Percentiles rank a stretch among this genome's conserved stretches.
Evolutionary conservation across 176 grass and related monocot species (phyloP).

Genomic region (Tillandsia leiboldiana): DNA sequence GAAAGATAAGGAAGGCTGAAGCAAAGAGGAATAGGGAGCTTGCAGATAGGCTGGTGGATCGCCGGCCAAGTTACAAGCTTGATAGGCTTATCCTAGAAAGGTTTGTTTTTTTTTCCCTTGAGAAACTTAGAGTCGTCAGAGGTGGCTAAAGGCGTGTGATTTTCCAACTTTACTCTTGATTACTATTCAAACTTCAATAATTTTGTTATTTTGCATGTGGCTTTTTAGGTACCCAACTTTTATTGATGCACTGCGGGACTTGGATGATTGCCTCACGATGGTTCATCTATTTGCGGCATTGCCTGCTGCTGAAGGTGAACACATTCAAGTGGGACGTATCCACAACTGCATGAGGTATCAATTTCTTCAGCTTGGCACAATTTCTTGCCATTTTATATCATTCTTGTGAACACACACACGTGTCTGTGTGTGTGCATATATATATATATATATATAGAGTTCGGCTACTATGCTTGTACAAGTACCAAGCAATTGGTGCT

Average conservation of each 20-base stretch:
- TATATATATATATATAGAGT: too few relatives aligned
- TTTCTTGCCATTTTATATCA: background rate
- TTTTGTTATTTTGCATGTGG: background rate
- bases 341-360: conserved; percentile 79
- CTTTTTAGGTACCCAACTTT: conserved; percentile 71
- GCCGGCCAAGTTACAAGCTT: conserved; percentile 71
- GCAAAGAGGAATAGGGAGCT: conserved; percentile 93
- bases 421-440: too few relatives aligned
- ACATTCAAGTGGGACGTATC: conserved; percentile 64
- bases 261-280: conserved; percentile 99
- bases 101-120: conserved; percentile 13
- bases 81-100: conserved; percentile 87
- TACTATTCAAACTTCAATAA: background rate
- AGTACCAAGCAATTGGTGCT: too few relatives aligned
- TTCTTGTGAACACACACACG: background rate
- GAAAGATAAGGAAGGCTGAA: conserved; percentile 74
- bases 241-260: conserved; percentile 79
- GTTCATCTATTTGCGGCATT: conserved; percentile 90
- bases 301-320: conserved; percentile 87
- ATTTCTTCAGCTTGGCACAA: conserved; percentile 3
- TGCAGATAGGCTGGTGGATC: conserved; percentile 61
- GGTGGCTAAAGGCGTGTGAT: too few relatives aligned
- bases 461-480: too few relatives aligned
- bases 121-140: too few relatives aligned
- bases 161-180: background rate